Evolutionary conservation across 2,329 filamentous ascomycete species (phyloP).

Genomic region (Aureobasidium sp.): DNA sequence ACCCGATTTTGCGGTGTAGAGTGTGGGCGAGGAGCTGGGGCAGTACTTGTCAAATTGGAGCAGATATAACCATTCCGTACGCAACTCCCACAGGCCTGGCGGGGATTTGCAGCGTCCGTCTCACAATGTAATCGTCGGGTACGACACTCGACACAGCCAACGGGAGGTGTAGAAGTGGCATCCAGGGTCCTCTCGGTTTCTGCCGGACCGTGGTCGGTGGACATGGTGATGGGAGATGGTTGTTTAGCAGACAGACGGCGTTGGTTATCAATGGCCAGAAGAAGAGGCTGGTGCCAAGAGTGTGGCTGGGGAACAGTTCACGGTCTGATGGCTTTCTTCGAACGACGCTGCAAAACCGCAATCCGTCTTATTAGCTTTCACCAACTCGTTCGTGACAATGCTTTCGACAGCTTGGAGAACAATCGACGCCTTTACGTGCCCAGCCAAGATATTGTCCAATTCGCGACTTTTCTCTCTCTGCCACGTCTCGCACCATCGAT

Average conservation of each 20-base stretch:
- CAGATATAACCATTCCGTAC: constrained; percentile 2
- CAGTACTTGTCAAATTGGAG: not conserved
- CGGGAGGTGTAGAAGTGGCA: not conserved
- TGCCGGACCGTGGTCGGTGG: constrained; percentile 2
- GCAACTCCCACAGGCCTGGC: not conserved
- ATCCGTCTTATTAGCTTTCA: too few species aligned
- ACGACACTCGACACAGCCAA: constrained; percentile 9
- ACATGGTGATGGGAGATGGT: constrained; percentile 6
- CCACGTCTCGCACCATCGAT: too few species aligned
- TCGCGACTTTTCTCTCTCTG: too few species aligned
- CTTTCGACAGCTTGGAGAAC: too few species aligned
- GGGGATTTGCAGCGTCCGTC: not conserved
- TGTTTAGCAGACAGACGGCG: not conserved
- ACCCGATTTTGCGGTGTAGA: not conserved
- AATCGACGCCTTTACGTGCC: too few species aligned
- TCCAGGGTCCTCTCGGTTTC: not conserved
- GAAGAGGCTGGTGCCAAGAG: not conserved
- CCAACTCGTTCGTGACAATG: too few species aligned
- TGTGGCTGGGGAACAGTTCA: not conserved
- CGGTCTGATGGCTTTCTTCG: not conserved
- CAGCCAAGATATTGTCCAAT: too few species aligned
- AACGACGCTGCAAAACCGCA: too few species aligned
- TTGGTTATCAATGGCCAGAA: not conserved
- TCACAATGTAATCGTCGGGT: constrained; percentile 2
- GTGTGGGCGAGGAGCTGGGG: not conserved